These are phyloP conservation scores for Lunularia cruciata DNA, from an alignment of 225 moss, liverwort and hornwort genomes.

Conservation along the genomic window DNA sequence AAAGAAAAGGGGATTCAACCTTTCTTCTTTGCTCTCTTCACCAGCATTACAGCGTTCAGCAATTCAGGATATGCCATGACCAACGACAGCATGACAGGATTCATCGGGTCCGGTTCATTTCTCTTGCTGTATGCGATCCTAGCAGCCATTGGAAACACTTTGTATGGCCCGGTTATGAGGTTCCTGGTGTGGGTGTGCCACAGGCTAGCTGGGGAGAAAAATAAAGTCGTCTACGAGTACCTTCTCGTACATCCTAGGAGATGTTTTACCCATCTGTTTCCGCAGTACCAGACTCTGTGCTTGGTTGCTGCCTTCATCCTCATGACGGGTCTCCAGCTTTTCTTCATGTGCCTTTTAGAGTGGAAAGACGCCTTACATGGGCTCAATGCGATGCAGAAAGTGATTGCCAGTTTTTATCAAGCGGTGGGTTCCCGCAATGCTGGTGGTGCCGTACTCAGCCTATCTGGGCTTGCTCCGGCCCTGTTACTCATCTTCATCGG, in stretches of 20 bases:
- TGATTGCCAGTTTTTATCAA: slow-evolving; percentile 55
- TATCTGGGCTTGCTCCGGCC: slow-evolving; percentile 53
- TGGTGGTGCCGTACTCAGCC: slow-evolving; percentile 48
- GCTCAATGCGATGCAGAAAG: slow-evolving; percentile 34
- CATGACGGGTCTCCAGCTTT: slow-evolving; percentile 47
- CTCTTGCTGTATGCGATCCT: slow-evolving; percentile 48
- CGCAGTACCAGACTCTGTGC: slow-evolving; percentile 57
- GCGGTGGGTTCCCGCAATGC: slow-evolving; percentile 59
- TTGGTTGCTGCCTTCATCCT: slow-evolving; percentile 47
- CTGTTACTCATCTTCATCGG: slow-evolving; percentile 49
- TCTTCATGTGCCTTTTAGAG: slow-evolving; percentile 55
- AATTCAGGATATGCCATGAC: slow-evolving; percentile 38
- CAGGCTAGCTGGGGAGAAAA: slow-evolving; percentile 27
- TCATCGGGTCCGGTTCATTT: slow-evolving; percentile 41
- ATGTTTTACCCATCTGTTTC: slow-evolving; percentile 60
- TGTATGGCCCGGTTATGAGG: slow-evolving; percentile 55
- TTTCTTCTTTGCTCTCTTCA: slow-evolving; percentile 50
- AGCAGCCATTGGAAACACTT: slow-evolving; percentile 54
- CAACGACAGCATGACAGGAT: slow-evolving; percentile 62
- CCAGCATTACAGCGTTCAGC: slow-evolving; percentile 47
- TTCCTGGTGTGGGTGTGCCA: slow-evolving; percentile 55
- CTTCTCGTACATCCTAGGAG: slow-evolving; percentile 59
- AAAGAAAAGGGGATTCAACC: slow-evolving; percentile 39
- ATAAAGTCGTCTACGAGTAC: slow-evolving; percentile 53
- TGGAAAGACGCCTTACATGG: slow-evolving; percentile 42